These are phyloP conservation scores for Keqinozyma sinolaborantium DNA, from an alignment of 1,139 yeast species.

Conservation along the genomic window DNA sequence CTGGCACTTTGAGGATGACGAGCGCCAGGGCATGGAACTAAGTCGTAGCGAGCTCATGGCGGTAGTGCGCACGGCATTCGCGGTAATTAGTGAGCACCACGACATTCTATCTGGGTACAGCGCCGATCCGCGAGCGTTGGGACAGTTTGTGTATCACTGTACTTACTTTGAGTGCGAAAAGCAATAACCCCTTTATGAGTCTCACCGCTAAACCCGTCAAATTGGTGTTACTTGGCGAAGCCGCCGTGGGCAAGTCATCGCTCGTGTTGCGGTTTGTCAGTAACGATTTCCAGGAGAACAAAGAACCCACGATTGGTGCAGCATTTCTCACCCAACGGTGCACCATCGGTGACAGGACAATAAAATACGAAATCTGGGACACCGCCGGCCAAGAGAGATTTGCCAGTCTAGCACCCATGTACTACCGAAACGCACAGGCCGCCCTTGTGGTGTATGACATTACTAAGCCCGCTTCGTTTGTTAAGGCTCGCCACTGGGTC, in stretches of 20 bases:
- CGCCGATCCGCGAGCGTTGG: conserved; percentile 49
- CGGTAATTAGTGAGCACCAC: conserved; percentile 40
- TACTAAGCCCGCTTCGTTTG: conserved; percentile 95
- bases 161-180: conserved; percentile 68
- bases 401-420: conserved; percentile 96
- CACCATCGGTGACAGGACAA: conserved; percentile 82
- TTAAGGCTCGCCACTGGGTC: conserved; percentile 99
- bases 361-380: conserved; percentile 98
- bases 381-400: conserved; percentile 98
- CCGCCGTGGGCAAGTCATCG: conserved; percentile 97
- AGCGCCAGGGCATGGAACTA: conserved; percentile 16
- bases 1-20: conserved; percentile 78
- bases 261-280: conserved; percentile 89
- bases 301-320: conserved; percentile 97
- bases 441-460: conserved; percentile 95
- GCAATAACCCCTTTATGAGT: conserved; percentile 21
- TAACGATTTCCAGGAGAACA: conserved; percentile 94
- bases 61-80: conserved; percentile 25
- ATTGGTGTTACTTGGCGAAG: conserved; percentile 89
- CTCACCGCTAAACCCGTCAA: conserved; percentile 73
- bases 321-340: conserved; percentile 96
- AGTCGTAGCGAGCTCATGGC: not conserved
- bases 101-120: conserved; percentile 54
- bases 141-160: conserved; percentile 59
- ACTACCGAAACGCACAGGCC: conserved; percentile 97